Percentiles rank a stretch among this genome's conserved stretches.
phyloP scores from a whole-genome alignment of 106 monocot species.

The Narthecium ossifragum region DNA sequence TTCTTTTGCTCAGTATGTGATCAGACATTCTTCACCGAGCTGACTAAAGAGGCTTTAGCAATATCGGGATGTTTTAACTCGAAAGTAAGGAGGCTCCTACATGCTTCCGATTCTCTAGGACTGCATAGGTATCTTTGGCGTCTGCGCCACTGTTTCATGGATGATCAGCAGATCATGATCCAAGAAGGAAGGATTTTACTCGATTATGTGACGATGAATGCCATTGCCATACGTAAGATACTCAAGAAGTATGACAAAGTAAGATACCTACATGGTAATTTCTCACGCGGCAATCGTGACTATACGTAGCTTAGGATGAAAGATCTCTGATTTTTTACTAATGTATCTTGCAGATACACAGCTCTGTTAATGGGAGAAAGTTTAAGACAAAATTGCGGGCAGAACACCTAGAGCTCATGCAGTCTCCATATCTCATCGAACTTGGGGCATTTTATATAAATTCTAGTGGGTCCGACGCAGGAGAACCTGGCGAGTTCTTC shows the following conservation, averaged over 20 bases:
- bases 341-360: constrained; percentile 47
- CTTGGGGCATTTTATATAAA: constrained; percentile 74
- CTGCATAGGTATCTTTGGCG: constrained; percentile 38
- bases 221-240: constrained; percentile 68
- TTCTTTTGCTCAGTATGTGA: constrained; percentile 43
- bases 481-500: constrained; percentile 55
- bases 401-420: constrained; percentile 62
- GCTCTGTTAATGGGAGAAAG: constrained; percentile 70
- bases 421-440: constrained; percentile 84
- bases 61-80: constrained; percentile 66
- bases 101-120: constrained; percentile 39
- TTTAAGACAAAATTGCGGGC: constrained; percentile 57
- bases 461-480: constrained; percentile 31
- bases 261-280: no score
- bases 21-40: constrained; percentile 60
- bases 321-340: no score
- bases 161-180: constrained; percentile 42
- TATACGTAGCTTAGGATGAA: no score
- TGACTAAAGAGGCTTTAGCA: constrained; percentile 69
- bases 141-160: constrained; percentile 45
- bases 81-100: constrained; percentile 44
- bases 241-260: constrained; percentile 93
- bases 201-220: constrained; percentile 73
- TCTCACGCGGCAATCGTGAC: no score
- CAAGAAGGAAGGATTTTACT: constrained; percentile 66